Evolutionary conservation across 2,329 filamentous ascomycete species (phyloP).

Genomic region (Gliomastix tumulicola): DNA sequence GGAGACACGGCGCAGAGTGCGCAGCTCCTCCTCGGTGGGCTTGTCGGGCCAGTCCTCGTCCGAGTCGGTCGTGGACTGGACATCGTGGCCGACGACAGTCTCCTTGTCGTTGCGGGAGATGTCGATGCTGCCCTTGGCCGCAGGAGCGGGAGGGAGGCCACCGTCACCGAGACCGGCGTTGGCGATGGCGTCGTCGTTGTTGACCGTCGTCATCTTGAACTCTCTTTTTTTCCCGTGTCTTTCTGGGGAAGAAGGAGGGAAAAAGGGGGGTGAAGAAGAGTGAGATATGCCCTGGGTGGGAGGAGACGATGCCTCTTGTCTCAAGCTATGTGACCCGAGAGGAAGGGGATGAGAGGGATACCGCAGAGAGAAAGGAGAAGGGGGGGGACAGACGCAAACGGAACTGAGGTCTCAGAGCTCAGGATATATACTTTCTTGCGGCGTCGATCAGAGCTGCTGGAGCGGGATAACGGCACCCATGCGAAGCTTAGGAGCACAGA

Average conservation of each 20-base stretch:
- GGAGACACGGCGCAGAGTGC: constrained; percentile 55
- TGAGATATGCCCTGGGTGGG: not conserved
- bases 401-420: too few species aligned
- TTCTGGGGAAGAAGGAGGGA: not conserved
- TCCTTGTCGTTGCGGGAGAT: constrained; percentile 9
- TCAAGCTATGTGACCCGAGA: too few species aligned
- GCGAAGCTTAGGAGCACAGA: too few species aligned
- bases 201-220: constrained; percentile 23
- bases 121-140: constrained; percentile 21
- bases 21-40: constrained; percentile 56
- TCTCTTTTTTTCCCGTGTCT: not conserved
- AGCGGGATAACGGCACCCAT: too few species aligned
- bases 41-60: constrained; percentile 24
- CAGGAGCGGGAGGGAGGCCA: too few species aligned
- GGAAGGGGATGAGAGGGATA: too few species aligned
- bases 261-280: not conserved
- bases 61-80: constrained; percentile 13
- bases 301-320: too few species aligned
- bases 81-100: constrained; percentile 10
- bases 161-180: constrained; percentile 20
- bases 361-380: not conserved
- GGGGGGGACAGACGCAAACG: too few species aligned
- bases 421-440: too few species aligned
- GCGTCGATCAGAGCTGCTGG: too few species aligned
- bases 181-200: constrained; percentile 29